Evolutionary conservation across 768 basidiomycete species (phyloP).

Genomic region (Tulasnella sp.): DNA sequence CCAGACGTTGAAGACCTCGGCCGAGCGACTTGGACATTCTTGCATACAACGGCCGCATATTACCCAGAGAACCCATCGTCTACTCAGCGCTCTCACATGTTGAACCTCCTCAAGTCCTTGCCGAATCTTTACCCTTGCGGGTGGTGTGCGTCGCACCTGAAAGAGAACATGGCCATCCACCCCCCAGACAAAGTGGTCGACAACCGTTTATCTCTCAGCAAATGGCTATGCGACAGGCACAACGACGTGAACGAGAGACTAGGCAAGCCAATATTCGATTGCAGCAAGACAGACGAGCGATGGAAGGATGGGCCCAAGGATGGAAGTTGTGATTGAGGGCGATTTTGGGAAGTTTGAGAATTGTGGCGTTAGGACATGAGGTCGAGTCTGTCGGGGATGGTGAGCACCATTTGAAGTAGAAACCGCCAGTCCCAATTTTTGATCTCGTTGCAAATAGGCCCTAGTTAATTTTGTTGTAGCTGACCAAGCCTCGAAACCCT

Average conservation of each 20-base stretch:
- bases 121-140: slow-evolving; percentile 88
- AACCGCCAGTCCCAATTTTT: not conserved
- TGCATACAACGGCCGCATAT: slow-evolving; percentile 94
- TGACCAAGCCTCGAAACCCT: not conserved
- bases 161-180: slow-evolving; percentile 61
- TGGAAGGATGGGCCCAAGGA: slow-evolving; percentile 92
- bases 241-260: slow-evolving; percentile 89
- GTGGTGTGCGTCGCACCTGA: slow-evolving; percentile 83
- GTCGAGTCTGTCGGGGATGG: not conserved
- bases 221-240: slow-evolving; percentile 90
- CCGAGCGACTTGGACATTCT: slow-evolving; percentile 93
- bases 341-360: not conserved
- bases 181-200: slow-evolving; percentile 73
- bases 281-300: slow-evolving; percentile 75
- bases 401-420: not conserved
- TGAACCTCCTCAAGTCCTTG: slow-evolving; percentile 72
- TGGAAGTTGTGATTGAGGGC: slow-evolving; percentile 77
- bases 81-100: slow-evolving; percentile 80
- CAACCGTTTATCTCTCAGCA: slow-evolving; percentile 65
- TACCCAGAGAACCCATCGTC: slow-evolving; percentile 83
- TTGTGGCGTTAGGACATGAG: not conserved
- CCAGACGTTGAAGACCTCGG: slow-evolving; percentile 90
- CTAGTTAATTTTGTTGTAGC: not conserved
- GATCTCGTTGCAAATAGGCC: not conserved
- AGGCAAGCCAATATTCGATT: slow-evolving; percentile 84